Percentiles rank a stretch among this genome's conserved stretches.
Evolutionary conservation across 1,284 basidiomycete species (phyloP).

Genomic region (Apiotrichum montevideense): DNA sequence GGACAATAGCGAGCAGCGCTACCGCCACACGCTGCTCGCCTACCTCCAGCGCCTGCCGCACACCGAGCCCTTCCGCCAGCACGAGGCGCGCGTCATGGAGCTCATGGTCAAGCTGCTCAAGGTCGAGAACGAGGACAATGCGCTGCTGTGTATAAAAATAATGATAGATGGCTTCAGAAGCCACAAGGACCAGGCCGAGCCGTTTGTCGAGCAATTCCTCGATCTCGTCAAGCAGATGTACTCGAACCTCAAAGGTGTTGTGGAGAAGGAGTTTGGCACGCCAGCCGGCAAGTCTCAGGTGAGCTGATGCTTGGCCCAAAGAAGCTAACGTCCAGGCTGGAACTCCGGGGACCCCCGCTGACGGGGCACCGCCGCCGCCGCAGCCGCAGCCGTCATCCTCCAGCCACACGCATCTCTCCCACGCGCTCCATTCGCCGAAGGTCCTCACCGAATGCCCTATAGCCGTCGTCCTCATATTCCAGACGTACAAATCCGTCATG

Average conservation of each 20-base stretch:
- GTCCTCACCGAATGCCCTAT: conserved; percentile 91
- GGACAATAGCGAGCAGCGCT: conserved; percentile 70
- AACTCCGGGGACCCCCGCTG: conserved; percentile 6
- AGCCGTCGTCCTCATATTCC: conserved; percentile 85
- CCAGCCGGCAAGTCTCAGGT: conserved; percentile 20
- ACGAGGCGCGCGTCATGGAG: conserved; percentile 64
- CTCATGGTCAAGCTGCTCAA: conserved; percentile 73
- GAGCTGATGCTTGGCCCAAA: conserved; percentile 5
- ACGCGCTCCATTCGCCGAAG: conserved; percentile 76
- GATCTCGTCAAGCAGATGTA: conserved; percentile 68
- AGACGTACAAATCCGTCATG: conserved; percentile 65
- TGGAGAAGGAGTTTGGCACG: conserved; percentile 63
- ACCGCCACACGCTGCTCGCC: conserved; percentile 77
- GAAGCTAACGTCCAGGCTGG: neutral
- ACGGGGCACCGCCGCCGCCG: conserved; percentile 3
- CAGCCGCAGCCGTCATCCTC: conserved; percentile 13
- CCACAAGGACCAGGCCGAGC: conserved; percentile 63
- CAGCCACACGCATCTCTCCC: conserved; percentile 21
- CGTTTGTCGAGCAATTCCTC: conserved; percentile 74
- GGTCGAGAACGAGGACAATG: conserved; percentile 95
- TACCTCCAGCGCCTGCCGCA: conserved; percentile 83
- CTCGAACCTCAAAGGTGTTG: conserved; percentile 66
- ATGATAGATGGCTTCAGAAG: conserved; percentile 63
- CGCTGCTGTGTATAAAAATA: conserved; percentile 82
- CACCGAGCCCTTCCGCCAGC: conserved; percentile 68